Conservation (phyloP, 1,284 basidiomycete species). For the Marasmius fiardii region DNA sequence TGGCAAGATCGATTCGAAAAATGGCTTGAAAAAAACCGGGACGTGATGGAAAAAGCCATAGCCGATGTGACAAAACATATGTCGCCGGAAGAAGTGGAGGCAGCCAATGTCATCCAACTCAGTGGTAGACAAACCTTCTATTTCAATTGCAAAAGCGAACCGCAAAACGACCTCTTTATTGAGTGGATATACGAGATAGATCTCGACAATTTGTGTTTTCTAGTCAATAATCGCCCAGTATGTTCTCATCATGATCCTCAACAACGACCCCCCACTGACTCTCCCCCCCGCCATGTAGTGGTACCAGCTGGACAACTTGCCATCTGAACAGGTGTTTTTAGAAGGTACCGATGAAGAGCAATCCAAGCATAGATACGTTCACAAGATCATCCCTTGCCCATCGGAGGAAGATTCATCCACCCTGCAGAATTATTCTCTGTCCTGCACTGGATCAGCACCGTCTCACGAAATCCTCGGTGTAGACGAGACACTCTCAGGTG, state of each 20-base stretch:
- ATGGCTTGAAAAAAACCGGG: background rate
- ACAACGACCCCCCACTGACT: background rate
- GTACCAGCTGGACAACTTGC: background rate
- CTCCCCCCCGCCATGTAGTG: background rate
- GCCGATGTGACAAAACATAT: too few relatives aligned
- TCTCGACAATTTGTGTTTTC: background rate
- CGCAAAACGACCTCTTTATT: background rate
- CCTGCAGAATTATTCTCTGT: background rate
- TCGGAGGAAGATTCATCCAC: background rate
- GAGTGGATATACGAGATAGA: background rate
- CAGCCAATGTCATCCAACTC: background rate
- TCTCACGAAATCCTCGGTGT: too few relatives aligned
- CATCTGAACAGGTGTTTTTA: background rate
- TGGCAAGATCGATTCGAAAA: background rate
- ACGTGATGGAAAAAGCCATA: background rate
- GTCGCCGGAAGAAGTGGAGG: background rate
- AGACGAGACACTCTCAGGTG: background rate
- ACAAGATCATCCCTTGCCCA: background rate
- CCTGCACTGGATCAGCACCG: background rate
- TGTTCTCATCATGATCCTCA: background rate
- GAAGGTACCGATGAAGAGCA: background rate
- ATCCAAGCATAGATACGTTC: background rate
- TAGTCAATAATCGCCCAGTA: background rate
- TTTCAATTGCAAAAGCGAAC: too few relatives aligned
- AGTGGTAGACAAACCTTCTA: too few relatives aligned